Base-by-base conservation (phyloP, 805 yeast species). In the Sungouiozyma intestinalis region DNA sequence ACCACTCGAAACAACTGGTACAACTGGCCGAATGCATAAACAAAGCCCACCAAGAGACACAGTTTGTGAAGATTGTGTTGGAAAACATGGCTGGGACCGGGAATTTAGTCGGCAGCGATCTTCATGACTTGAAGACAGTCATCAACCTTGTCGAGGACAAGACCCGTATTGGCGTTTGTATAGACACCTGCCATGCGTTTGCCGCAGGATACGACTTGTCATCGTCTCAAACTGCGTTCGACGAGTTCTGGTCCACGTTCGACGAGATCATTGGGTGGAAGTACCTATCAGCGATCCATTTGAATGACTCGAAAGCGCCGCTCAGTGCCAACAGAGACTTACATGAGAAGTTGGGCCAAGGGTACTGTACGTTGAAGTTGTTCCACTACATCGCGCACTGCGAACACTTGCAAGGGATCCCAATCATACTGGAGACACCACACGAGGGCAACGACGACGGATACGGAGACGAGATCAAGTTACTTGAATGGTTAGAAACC, bases 41-140 rank as follows among this genome's bases (percentile, higher is more conserved):
- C 60, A 70, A 65, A 38, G 97, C 95, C 4, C 80, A 84, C 39
- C 62, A 63, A 19, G 77, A 76, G 43, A 92, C 98, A 0, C 53
- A 65, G 5, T 81, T 77, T 56, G 97, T 92, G 27, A 88, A 81
- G 54, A 79, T 92, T 36, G 94, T 92, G 11, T 71, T 92, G 45
- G 98, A 92, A 56, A 92, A 90, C 57, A 92, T 92, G 98, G 96
- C 98, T 1, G 98, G 98, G 8, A 94, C 86, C 52, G 96, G 95
- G 2, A 81, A 84, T 47, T 72, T 90, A 46, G 81, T 92, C 35
- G 98, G 97, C 1, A 80, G 90, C 3, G 69, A 74, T 35, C 64
- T 90, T 21, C 77, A 82, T 48, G 97, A 92, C 55, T 68, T 92
- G 38, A 67, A 72, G 21, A 74, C 72, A 17, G 88, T 92, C 14